Evolutionary conservation across 2,329 filamentous ascomycete genomes (phyloP), one percentile per base, ranked within the genome.

Genomic region (Lachnellula willkommii): DNA sequence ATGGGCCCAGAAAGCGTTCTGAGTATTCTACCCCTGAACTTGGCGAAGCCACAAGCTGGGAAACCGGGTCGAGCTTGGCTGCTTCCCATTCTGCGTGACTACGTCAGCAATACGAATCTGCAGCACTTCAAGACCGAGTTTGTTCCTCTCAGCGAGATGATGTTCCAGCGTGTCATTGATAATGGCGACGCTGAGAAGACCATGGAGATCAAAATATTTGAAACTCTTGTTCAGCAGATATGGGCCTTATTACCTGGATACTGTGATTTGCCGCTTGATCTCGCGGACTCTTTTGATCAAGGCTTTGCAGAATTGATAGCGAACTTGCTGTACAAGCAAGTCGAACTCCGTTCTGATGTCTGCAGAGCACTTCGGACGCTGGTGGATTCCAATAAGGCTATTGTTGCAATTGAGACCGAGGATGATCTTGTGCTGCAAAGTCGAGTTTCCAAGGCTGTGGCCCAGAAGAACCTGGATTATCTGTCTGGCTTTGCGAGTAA

Each of bases 131-230:
- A 85, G 64, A 76, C 79, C 3, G 90, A 95, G 66, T 85, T 99
- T 71, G 84, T 96, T 5, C 91, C 94, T 15, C 77, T 99, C 24
- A 97, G 93, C 69, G 89, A 96, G 70, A 75, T 82, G 50, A 89
- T 99, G 78, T 96, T 93, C 71, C 90, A 97, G 70, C 85, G 83
- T 62, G 89, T 97, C 5, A 76, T 96, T 47, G 87, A 95, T 59
- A 88, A 95, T 65, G 89, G 88, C 14, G 77, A 82, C 22, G 84
- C 83, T 14, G 89, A 93, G 68, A 96, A 96, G 78, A 94, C 90
- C 0, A 92, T 96, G 81, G 91, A 97, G 71, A 82, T 94, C 69
- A 99, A 99, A 78, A 95, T 99, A 57, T 99, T 94, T 70, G 93
- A 99, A 74, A 97, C 94, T 0, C 78, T 99, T 4, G 90, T 99